Evolutionary conservation across 441 rosid genomes (phyloP).

Genomic region (Aleurites moluccanus): DNA sequence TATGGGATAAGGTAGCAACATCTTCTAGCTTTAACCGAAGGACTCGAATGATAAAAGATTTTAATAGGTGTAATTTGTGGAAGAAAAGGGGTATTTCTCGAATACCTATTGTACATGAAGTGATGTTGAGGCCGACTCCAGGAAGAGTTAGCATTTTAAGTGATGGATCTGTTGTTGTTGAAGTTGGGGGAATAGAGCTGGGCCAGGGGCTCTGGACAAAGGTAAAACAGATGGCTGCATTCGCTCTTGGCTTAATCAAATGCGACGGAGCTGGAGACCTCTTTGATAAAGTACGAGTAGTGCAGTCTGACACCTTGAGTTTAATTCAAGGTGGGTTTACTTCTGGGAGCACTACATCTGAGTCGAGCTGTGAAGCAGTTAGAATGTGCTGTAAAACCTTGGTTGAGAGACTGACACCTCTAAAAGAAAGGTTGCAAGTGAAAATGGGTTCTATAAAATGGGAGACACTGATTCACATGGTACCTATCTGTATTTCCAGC

Average conservation of each 20-base stretch:
- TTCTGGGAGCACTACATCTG: constrained; percentile 84
- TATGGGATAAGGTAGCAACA: constrained; percentile 65
- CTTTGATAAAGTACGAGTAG: constrained; percentile 61
- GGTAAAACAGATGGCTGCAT: constrained; percentile 89
- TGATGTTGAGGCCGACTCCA: constrained; percentile 48
- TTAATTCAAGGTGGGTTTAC: constrained; percentile 80
- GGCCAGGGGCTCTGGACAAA: constrained; percentile 99
- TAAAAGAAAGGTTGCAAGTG: constrained; percentile 48
- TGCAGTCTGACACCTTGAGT: constrained; percentile 77
- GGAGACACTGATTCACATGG: constrained; percentile 80
- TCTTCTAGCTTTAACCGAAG: constrained; percentile 50
- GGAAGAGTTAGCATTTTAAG: constrained; percentile 81
- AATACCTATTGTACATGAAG: constrained; percentile 58
- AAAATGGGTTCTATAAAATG: constrained; percentile 60
- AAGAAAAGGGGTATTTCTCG: constrained; percentile 80
- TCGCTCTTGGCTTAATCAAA: constrained; percentile 55
- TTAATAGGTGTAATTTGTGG: constrained; percentile 60
- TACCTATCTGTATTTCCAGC: constrained; percentile 21
- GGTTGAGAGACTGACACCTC: constrained; percentile 64
- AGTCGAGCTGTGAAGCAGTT: constrained; percentile 75
- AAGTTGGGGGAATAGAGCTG: constrained; percentile 87
- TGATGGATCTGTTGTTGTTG: constrained; percentile 82
- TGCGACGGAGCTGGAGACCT: constrained; percentile 48
- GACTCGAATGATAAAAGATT: constrained; percentile 48
- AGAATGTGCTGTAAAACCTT: constrained; percentile 65